Base-by-base conservation (phyloP, 345 rosid genomes). In the Lumnitzera racemosa region DNA sequence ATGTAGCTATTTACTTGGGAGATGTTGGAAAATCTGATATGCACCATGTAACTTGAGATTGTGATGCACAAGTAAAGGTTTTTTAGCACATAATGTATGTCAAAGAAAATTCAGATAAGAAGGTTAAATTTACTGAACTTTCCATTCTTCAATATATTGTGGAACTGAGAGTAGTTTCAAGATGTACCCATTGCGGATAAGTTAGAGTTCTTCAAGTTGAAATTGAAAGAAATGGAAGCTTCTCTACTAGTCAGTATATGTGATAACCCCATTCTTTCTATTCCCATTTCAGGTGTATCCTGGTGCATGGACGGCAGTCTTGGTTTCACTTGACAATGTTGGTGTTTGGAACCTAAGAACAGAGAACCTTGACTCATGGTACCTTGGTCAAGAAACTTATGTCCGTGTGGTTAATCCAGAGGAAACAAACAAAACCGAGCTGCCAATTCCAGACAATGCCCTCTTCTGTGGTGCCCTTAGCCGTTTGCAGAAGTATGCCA, bases 331-430 rank as follows among this genome's bases (percentile, higher is more conserved):
- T 11, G 99, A 95, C 79, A 95, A 95, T 52, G 98, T 92, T 53
- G 98, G 99, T 67, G 84, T 85, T 51, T 95, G 98, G 97, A 90
- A 95, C 79, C 76, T 90, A 46, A 83, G 99, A 76, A 76, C 98
- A 53, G 96, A 94, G 75, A 94, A 94, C 73, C 97, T 94, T 0
- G 99, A 94, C 72, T 83, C 90, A 3, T 90, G 99, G 99, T 90
- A 94, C 70, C 95, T 94, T 5, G 99, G 99, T 62, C 97, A 90
- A 79, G 99, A 94, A 70, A 95, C 99, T 0, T 95, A 95, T 65
- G 72, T 95, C 68, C 80, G 95, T 75, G 72, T 95, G 29, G 72
- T 95, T 65, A 95, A 95, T 76, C 98, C 99, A 2, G 98, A 95
- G 67, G 78, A 67, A 23, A 90, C 80, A 31, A 95, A 95, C 87